Base-by-base conservation (phyloP, 257 asterid species). In the Capsicum pubescens region DNA sequence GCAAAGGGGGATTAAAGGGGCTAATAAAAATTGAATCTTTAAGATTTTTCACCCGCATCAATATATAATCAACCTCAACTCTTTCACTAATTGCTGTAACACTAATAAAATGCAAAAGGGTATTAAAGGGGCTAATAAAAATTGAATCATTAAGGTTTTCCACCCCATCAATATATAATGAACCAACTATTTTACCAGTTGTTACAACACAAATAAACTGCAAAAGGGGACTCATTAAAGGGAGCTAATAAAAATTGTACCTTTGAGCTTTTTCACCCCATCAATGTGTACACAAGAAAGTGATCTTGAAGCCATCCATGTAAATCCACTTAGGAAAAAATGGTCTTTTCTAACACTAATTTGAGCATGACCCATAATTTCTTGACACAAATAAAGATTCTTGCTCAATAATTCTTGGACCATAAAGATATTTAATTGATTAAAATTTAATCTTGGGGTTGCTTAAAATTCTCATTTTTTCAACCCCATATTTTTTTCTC, bases 321-420 rank as follows among this genome's bases (percentile, higher is more conserved):
- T 52, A 76, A 52, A 54, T 54, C 81, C 81, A 76, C 81, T 50
- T n/a, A 74, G 61, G 44, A 74, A 4, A 44, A 44, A 21, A 74
- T 50, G 80, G 19, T 74, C 44, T 74, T 60, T 74, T 21, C 46
- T 50, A 19, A 7, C 80, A 48, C 58, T 21, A 52, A 76, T 76
- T 13, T 76, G 3, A 76, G 15, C 54, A 76, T 76, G 48, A 26
- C 48, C 48, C 81, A 76, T 76, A 54, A 76, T 76, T 52, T 76
- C 63, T 76, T 76, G 81, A 76, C 63, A 48, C 59, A 52, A 76
- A 76, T 76, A 52, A 76, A 32, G 81, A 76, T 76, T 76, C 5
- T 76, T 76, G 64, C 17, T 7, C 8, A 54, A 54, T 5, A 76
- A 54, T 76, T 52, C 35, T 12, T 71, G 57, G 17, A 71, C 57